phyloP scores from a whole-genome alignment of 768 basidiomycete species.

The Termitomyces eurrhizus region DNA sequence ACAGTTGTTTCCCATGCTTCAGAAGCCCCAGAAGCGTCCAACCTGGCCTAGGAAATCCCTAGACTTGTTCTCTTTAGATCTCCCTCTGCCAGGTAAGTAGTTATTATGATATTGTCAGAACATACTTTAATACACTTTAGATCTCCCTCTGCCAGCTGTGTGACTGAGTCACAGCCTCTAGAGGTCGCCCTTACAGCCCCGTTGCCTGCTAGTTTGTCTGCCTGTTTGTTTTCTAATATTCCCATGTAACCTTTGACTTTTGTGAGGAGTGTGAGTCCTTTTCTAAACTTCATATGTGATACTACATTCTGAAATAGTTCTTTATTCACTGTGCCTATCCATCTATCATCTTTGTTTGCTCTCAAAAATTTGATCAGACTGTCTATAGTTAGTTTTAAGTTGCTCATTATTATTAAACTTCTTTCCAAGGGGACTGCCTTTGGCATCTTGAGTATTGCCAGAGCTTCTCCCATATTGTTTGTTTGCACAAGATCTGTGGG shows the following conservation, averaged over 20 bases:
- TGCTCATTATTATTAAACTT: slow-evolving; percentile 5
- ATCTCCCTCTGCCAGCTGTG: no score
- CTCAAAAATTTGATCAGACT: slow-evolving; percentile 4
- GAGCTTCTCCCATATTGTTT: slow-evolving; percentile 18
- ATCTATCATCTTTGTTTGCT: slow-evolving; percentile 13
- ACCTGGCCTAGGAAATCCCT: no score
- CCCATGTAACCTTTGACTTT: no score
- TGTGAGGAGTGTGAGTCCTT: neutral
- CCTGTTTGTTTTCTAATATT: slow-evolving; percentile 14
- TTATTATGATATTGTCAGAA: no score
- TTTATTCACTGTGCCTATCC: neutral
- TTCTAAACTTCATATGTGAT: neutral
- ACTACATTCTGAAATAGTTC: neutral
- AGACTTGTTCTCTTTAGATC: no score
- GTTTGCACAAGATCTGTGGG: slow-evolving; percentile 7
- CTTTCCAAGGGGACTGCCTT: neutral
- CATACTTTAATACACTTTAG: no score
- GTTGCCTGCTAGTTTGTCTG: slow-evolving; percentile 9
- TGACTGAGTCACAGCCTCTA: no score
- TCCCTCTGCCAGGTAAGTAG: no score
- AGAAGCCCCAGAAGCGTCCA: no score
- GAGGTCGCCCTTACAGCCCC: no score
- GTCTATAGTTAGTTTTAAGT: slow-evolving; percentile 18
- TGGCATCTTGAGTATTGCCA: slow-evolving; percentile 14
- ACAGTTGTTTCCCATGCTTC: no score